Base-by-base conservation (phyloP, 257 asterid species). In the Solanum gracilifrons region DNA sequence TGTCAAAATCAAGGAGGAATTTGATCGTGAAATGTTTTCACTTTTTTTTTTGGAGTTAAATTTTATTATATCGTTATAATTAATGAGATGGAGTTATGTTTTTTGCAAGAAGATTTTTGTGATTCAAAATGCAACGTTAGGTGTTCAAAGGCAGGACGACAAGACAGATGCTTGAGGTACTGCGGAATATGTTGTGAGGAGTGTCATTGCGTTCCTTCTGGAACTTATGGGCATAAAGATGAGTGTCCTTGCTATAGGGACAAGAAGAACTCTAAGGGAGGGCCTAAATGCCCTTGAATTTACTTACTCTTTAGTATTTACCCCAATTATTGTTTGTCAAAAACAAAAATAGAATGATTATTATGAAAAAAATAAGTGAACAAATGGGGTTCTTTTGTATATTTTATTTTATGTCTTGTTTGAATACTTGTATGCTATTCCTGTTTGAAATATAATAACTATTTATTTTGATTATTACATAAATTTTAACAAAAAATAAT, bases 201-300 rank as follows among this genome's bases (percentile, higher is more conserved):
- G 23, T 92, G 95, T 39, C 33, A 85, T 16, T 92, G 95, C 15
- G 95, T 92, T 15, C 94, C 95, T 1, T 90, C 94, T 3, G 93
- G 94, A 29, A 93, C 95, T 10, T 91, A 37, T 37, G 94, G 95
- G 1, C 83, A 93, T 33, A 92, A 91, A 76, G 92, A 88, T 4
- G 93, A 93, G 55, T 92, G 94, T 58, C 93, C 92, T 79, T 93
- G 95, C 86, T 90, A 92, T 27, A 86, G 94, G 39, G 95, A 92
- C 90, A 88, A 88, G 90, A 90, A 88, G 60, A 92, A 92, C 85
- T 91, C 93, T 29, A 92, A 90, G 85, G 95, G 93, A 0, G 35
- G 72, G 6, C 90, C 94, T 27, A 93, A 93, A 89, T 93, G 93
- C 86, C 94, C 94, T 87, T 92, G 85, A 91, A 79, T 79, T 75